Evolutionary conservation across 2,329 filamentous ascomycete genomes (phyloP), one percentile per base, ranked within the genome.

Genomic region (Xylariaceae sp.): DNA sequence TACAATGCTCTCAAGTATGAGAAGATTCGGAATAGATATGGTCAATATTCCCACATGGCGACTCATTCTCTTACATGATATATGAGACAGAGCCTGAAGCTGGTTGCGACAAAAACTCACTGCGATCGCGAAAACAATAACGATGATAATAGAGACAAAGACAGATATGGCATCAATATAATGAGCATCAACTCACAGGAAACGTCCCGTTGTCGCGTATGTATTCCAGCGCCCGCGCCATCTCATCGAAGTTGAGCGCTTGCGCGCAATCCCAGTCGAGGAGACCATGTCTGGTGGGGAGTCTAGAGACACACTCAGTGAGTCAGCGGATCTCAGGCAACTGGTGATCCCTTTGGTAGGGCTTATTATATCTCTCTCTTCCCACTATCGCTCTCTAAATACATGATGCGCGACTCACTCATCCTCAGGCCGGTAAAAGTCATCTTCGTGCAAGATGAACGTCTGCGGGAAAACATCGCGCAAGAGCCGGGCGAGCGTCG

Each of bases 211-310:
- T 78, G 41, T 80, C 65, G 51, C 84, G 86, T 67, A 97, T 89
- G 69, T 94, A 83, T 48, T 77, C 69, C 5, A 99, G 80, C 0
- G 89, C 83, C 4, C 80, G 75, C 13, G 82, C 78, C 72, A 97
- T 86, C 55, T 82, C 81, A 0, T 82, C 77, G 34, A 96, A 80
- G 65, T 92, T 83, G 57, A 99, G 78, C 7, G 92, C 82, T 64
- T 87, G 88, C 13, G 90, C 79, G 68, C 92, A 96, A 74, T 99
- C 94, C 93, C 94, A 97, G 76, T 99, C 92, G 64, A 88, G 79
- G 10, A 96, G 77, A 11, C 81, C 84, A 60, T 86, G 69, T 64
- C 77, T 83, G 15, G 72, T 74, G 3, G 84, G 84, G 2, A 87
- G 74, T 59, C 83, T 85, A 53, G n/a, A 5, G 11, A 2, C 13